These are phyloP conservation scores for Hibiscus tridactylites DNA, from an alignment of 345 rosid species.

Conservation along the genomic window DNA sequence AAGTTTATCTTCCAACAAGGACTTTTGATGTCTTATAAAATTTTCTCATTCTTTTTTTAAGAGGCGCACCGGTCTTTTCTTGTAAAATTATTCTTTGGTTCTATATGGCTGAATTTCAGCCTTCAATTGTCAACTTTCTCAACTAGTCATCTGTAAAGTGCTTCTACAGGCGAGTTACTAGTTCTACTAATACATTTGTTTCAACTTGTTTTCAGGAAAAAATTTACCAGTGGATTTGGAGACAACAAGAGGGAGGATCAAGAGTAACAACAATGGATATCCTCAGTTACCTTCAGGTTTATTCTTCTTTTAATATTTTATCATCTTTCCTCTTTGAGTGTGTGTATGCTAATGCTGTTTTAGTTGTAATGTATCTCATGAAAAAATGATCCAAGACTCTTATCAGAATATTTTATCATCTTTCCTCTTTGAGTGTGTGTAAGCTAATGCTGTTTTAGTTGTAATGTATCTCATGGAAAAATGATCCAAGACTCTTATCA, in stretches of 20 bases:
- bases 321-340: neutral
- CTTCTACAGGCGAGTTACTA: neutral
- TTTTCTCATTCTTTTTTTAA: neutral
- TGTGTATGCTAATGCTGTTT: neutral
- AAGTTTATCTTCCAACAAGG: neutral
- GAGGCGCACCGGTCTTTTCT: neutral
- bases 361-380: neutral
- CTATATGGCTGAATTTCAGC: neutral
- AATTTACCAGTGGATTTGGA: slow-evolving; percentile 72
- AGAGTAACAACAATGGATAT: slow-evolving; percentile 64
- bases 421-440: neutral
- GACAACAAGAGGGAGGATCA: slow-evolving; percentile 82
- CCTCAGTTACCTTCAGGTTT: slow-evolving; percentile 64
- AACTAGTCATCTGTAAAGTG: neutral
- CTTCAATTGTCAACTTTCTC: neutral
- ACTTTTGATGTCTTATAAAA: neutral
- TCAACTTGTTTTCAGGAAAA: slow-evolving; percentile 52
- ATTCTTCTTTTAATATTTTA: neutral
- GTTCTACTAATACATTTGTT: neutral
- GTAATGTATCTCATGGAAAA: neutral
- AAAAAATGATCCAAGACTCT: neutral
- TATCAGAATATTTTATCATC: neutral
- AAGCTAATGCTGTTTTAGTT: slow-evolving; percentile 1
- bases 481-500: neutral
- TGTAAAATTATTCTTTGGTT: neutral